Conservation (phyloP, 768 basidiomycete genomes). For the Mrakia gelida region DNA sequence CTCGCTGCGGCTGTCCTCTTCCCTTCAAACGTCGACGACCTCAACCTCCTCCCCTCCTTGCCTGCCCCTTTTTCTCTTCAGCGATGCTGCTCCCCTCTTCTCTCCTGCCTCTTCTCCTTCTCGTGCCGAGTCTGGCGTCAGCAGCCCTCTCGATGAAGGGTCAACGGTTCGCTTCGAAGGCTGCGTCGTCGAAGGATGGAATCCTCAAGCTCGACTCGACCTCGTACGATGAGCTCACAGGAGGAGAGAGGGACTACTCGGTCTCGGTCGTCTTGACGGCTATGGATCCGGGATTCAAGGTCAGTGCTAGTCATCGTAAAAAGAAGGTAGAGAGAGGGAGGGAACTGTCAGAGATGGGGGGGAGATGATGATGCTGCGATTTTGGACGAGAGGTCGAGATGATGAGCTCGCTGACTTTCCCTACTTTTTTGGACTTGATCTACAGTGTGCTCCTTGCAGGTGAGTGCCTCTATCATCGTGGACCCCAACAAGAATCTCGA, state of each 20-base stretch:
- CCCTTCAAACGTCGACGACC: no score
- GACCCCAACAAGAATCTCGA: neutral
- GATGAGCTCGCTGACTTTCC: neutral
- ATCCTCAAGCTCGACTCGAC: constrained; percentile 72
- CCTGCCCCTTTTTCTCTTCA: no score
- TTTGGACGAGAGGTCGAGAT: neutral
- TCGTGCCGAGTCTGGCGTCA: neutral
- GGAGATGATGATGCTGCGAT: neutral
- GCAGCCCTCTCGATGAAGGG: constrained; percentile 26
- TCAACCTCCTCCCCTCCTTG: no score
- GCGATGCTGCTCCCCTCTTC: constrained; percentile 5
- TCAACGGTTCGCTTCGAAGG: constrained; percentile 31
- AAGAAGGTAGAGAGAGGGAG: neutral
- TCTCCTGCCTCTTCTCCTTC: constrained; percentile 5
- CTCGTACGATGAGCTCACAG: constrained; percentile 68
- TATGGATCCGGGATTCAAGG: constrained; percentile 69
- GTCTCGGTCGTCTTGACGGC: constrained; percentile 87
- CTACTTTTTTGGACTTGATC: neutral
- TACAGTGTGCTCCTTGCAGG: constrained; percentile 67
- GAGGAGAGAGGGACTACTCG: constrained; percentile 77
- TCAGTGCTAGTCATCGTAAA: constrained; percentile 31
- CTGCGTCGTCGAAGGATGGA: constrained; percentile 60
- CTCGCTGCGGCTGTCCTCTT: no score
- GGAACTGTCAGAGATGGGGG: no score
- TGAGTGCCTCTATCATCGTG: constrained; percentile 47